Evolutionary conservation across 202 grass and related monocot genomes (phyloP).

Genomic region (Dendrocalamus latiflorus): DNA sequence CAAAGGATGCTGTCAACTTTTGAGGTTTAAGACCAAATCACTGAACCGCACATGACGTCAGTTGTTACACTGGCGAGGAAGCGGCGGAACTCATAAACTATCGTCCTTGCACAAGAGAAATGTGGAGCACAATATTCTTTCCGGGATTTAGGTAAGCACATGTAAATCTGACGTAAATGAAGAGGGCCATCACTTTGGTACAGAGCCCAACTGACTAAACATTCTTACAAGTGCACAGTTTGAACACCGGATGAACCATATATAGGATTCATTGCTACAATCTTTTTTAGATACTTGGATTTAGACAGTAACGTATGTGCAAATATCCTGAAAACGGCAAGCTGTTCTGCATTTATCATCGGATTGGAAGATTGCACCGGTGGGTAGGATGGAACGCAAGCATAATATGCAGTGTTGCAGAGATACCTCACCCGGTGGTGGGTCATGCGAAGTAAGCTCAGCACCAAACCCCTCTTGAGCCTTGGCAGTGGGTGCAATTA

Average conservation of each 20-base stretch:
- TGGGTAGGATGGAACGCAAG: neutral
- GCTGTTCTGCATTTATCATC: neutral
- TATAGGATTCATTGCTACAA: neutral
- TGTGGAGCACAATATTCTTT: neutral
- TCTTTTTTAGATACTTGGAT: neutral
- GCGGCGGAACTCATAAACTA: neutral
- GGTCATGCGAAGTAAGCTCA: slow-evolving; percentile 16
- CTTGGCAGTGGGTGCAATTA: neutral
- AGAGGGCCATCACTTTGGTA: neutral
- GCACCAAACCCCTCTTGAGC: slow-evolving; percentile 7
- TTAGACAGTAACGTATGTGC: neutral
- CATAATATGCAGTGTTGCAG: slow-evolving; percentile 2
- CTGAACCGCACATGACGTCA: neutral
- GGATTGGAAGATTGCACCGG: neutral
- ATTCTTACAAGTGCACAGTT: neutral
- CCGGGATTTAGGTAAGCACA: neutral
- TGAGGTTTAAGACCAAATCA: slow-evolving; percentile 15
- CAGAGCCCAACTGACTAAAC: neutral
- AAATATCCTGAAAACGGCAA: neutral
- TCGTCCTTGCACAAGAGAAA: neutral
- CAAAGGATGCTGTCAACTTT: slow-evolving; percentile 18
- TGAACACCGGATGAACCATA: neutral
- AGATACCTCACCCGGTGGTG: neutral
- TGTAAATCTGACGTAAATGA: neutral
- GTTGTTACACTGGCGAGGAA: neutral